Conservation (phyloP, 352 stramenopile genomes). For the Globisporangium heterothallicum region DNA sequence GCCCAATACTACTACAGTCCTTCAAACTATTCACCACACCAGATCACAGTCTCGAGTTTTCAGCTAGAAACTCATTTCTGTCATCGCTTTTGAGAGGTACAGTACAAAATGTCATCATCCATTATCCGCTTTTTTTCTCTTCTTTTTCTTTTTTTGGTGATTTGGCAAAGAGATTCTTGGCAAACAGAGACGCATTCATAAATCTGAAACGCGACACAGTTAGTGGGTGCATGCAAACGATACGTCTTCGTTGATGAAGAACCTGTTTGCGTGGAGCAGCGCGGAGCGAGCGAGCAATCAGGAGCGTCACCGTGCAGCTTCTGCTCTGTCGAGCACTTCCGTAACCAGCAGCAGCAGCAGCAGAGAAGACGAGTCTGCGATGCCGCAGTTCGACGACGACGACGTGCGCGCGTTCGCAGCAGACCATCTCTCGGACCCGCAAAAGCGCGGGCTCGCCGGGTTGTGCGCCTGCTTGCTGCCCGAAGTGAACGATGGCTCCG, state of each 20-base stretch:
- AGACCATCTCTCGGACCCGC: slow-evolving; percentile 34
- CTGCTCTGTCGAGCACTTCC: background rate
- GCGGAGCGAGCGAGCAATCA: slow-evolving; percentile 11
- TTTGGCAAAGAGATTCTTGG: too few relatives aligned
- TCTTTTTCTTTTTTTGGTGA: too few relatives aligned
- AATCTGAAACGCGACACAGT: too few relatives aligned
- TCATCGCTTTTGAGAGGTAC: too few relatives aligned
- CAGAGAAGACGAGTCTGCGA: background rate
- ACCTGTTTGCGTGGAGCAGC: slow-evolving; percentile 17
- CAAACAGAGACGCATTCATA: too few relatives aligned
- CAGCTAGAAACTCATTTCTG: too few relatives aligned
- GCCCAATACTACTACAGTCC: too few relatives aligned
- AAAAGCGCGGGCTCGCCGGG: slow-evolving; percentile 66
- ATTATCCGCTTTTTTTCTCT: too few relatives aligned
- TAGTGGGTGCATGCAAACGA: too few relatives aligned
- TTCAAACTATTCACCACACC: too few relatives aligned
- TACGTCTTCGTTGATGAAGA: slow-evolving; percentile 18
- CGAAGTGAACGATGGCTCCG: slow-evolving; percentile 60
- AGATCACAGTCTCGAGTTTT: too few relatives aligned
- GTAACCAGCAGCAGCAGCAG: background rate
- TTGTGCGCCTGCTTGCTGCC: slow-evolving; percentile 66
- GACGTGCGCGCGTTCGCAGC: slow-evolving; percentile 14
- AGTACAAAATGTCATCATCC: too few relatives aligned
- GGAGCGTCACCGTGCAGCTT: background rate
- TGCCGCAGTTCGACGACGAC: background rate